A percentile compares a stretch with the other conserved stretches of the same genome.
phyloP scores from a whole-genome alignment of 306 rosid species.

The Arachis hypogaea region DNA sequence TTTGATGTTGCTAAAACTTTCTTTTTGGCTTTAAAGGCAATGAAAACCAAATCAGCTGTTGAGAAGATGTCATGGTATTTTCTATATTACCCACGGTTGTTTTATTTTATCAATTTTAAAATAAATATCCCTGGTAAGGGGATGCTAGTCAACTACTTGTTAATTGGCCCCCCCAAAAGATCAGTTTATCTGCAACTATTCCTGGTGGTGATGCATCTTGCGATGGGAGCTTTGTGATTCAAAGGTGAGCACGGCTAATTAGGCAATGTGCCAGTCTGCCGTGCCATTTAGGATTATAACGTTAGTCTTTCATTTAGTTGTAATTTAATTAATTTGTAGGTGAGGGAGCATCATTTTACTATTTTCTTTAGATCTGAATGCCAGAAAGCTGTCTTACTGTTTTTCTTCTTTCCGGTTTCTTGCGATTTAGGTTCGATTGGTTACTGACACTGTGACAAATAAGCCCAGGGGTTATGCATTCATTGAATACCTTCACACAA shows the following conservation, averaged over 20 bases:
- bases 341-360: slow-evolving; percentile 35
- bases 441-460: slow-evolving; percentile 67
- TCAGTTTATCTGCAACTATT: slow-evolving; percentile 91
- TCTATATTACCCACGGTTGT: slow-evolving; percentile 53
- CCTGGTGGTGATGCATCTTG: slow-evolving; percentile 99
- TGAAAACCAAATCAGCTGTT: slow-evolving; percentile 66
- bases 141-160: slow-evolving; percentile 84
- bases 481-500: slow-evolving; percentile 90
- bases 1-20: slow-evolving; percentile 72
- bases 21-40: slow-evolving; percentile 70
- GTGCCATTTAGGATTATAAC: slow-evolving; percentile 92
- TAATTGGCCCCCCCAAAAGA: slow-evolving; percentile 83
- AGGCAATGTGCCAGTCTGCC: slow-evolving; percentile 99
- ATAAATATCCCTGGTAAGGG: slow-evolving; percentile 96
- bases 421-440: slow-evolving; percentile 75
- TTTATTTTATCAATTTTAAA: slow-evolving; percentile 48
- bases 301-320: slow-evolving; percentile 37
- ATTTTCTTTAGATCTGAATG: slow-evolving; percentile 35
- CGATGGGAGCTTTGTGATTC: slow-evolving; percentile 81
- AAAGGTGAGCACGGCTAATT: slow-evolving; percentile 99
- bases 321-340: slow-evolving; percentile 29
- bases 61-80: slow-evolving; percentile 80
- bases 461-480: slow-evolving; percentile 95
- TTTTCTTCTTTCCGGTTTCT: slow-evolving; percentile 27
- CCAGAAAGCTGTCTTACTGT: slow-evolving; percentile 34